phyloP scores from a whole-genome alignment of 495 filamentous ascomycete species.

The Aspergillus nanangensis region DNA sequence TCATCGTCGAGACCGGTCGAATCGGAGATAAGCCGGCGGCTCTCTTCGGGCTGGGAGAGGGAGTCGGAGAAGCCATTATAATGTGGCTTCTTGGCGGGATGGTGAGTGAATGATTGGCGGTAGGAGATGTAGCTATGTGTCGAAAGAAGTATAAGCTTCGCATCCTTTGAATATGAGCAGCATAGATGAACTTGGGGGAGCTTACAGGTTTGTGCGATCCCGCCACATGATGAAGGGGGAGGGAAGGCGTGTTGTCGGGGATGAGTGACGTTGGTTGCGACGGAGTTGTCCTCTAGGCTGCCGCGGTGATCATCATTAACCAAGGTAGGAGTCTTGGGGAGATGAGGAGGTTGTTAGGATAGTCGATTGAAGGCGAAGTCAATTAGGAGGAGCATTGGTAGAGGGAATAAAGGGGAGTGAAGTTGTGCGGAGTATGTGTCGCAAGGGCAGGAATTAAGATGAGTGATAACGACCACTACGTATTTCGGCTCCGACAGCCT shows the following conservation, averaged over 20 bases:
- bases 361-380: background rate
- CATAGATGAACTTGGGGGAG: slow-evolving; percentile 11
- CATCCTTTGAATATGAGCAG: no score
- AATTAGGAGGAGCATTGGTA: background rate
- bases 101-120: slow-evolving; percentile 95
- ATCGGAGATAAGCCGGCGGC: slow-evolving; percentile 77
- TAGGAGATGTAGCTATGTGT: slow-evolving; percentile 86
- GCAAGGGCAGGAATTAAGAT: no score
- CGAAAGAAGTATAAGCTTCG: no score
- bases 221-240: slow-evolving; percentile 68
- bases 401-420: background rate
- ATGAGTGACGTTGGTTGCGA: slow-evolving; percentile 16
- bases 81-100: slow-evolving; percentile 79
- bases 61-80: slow-evolving; percentile 75
- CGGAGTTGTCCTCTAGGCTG: slow-evolving; percentile 15
- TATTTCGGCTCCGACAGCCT: no score
- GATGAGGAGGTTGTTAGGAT: background rate
- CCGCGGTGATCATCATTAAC: slow-evolving; percentile 10
- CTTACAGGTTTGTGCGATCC: slow-evolving; percentile 95
- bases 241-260: slow-evolving; percentile 1
- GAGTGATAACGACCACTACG: no score
- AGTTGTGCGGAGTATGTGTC: background rate
- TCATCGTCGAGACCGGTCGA: slow-evolving; percentile 73
- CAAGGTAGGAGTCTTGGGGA: background rate
- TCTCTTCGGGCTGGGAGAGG: slow-evolving; percentile 64